These are phyloP conservation scores for Neostapfia colusana DNA, from an alignment of 176 grass and related monocot genomes.

Conservation along the genomic window DNA sequence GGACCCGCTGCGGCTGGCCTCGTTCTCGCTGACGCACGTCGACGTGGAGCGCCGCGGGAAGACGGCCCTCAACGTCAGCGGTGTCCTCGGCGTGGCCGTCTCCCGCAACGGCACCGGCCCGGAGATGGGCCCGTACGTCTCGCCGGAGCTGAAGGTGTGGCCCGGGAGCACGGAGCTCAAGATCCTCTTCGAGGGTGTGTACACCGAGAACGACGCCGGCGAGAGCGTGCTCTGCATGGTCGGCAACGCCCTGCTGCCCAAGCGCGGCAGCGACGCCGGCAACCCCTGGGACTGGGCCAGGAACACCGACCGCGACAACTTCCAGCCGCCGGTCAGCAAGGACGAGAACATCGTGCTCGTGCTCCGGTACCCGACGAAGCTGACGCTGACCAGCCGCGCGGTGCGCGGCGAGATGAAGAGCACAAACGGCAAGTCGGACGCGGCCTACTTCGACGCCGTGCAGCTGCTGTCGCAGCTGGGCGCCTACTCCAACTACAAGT, in stretches of 20 bases:
- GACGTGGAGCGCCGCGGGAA: conserved; percentile 45
- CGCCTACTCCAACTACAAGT: conserved; percentile 76
- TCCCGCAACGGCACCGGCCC: conserved; percentile 59
- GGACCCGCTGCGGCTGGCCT: conserved; percentile 38
- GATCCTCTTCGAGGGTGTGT: conserved; percentile 77
- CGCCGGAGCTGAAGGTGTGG: conserved; percentile 67
- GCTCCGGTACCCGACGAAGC: conserved; percentile 58
- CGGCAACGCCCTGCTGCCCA: conserved; percentile 64
- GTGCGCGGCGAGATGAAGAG: conserved; percentile 65
- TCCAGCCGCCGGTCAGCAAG: conserved; percentile 39
- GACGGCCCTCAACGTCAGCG: conserved; percentile 67
- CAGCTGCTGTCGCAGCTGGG: conserved; percentile 65
- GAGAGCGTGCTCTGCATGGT: conserved; percentile 77
- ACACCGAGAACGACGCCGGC: conserved; percentile 55
- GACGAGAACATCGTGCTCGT: conserved; percentile 55
- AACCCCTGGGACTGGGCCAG: conserved; percentile 63
- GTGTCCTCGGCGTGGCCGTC: conserved; percentile 61
- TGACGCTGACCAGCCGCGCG: conserved; percentile 61
- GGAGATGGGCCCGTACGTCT: conserved; percentile 53
- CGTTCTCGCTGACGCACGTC: conserved; percentile 69
- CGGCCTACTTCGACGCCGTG: conserved; percentile 60
- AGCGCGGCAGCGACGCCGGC: conserved; percentile 32
- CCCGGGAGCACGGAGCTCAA: conserved; percentile 67
- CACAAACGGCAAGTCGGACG: conserved; percentile 44
- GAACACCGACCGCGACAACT: conserved; percentile 45